phyloP scores from a whole-genome alignment of 2,329 filamentous ascomycete species.

The Talaromyces verruculosus region DNA sequence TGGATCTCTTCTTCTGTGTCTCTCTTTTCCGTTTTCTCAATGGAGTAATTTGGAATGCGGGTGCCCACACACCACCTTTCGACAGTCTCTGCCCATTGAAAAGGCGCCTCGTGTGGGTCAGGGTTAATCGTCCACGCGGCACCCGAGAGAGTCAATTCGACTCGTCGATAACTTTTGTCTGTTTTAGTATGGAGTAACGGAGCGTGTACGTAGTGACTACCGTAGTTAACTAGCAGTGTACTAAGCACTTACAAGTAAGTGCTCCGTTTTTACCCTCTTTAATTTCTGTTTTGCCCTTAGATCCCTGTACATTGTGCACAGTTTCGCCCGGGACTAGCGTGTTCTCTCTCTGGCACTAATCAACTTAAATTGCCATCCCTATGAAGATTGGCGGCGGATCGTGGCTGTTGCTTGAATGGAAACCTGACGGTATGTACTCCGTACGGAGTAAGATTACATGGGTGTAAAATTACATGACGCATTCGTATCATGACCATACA shows the following conservation, averaged over 20 bases:
- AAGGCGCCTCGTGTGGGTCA: not conserved
- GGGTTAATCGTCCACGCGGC: slow-evolving; percentile 10
- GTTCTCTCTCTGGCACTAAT: not conserved
- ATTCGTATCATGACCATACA: not conserved
- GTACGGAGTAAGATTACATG: not conserved
- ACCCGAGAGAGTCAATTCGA: not conserved
- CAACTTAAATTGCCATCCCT: slow-evolving; percentile 11
- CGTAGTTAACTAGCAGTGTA: not conserved
- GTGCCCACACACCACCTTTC: slow-evolving; percentile 4
- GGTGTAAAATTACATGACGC: not conserved
- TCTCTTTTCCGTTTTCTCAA: not conserved
- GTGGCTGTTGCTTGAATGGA: slow-evolving; percentile 9
- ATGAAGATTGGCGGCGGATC: slow-evolving; percentile 16
- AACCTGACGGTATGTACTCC: not conserved
- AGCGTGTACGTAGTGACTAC: not conserved
- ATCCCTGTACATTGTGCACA: not conserved
- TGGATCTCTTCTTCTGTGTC: slow-evolving; percentile 5
- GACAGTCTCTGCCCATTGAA: not conserved
- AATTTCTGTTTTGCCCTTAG: not conserved
- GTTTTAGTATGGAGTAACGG: not conserved
- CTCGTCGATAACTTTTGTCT: not conserved
- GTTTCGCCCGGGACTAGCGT: not conserved
- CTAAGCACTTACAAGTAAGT: not conserved
- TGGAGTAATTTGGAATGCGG: slow-evolving; percentile 4
- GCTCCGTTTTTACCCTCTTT: not conserved